Conservation (phyloP, 2,329 filamentous ascomycete genomes). For the Plectosphaerella sp. region DNA sequence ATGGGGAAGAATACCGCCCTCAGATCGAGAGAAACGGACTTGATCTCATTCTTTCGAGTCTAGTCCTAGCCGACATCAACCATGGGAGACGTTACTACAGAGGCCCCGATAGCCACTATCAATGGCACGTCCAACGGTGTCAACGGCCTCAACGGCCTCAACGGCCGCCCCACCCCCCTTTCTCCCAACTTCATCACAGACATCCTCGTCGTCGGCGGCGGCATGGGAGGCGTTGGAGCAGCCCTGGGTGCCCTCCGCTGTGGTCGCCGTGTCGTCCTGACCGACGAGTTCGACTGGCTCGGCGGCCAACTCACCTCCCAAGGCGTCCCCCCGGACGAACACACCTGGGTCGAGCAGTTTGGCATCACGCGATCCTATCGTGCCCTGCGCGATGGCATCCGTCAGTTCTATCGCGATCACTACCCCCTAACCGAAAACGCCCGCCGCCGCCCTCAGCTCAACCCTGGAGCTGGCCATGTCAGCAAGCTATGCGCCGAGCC, state of each 20-base stretch:
- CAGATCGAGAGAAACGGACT: too few relatives aligned
- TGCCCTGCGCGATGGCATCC: slow-evolving; percentile 15
- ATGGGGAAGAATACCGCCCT: too few relatives aligned
- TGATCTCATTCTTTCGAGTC: too few relatives aligned
- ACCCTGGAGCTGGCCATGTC: slow-evolving; percentile 20
- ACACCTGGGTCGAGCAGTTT: slow-evolving; percentile 22
- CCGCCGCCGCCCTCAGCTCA: slow-evolving; percentile 16
- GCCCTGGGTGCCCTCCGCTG: slow-evolving; percentile 18
- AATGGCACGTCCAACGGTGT: background rate
- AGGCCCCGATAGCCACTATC: background rate
- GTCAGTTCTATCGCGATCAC: slow-evolving; percentile 19
- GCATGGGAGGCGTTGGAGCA: slow-evolving; percentile 20
- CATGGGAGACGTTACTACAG: too few relatives aligned
- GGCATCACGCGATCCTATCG: slow-evolving; percentile 20
- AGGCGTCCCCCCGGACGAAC: slow-evolving; percentile 21
- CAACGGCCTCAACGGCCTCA: background rate
- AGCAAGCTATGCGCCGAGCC: slow-evolving; percentile 22
- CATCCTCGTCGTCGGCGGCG: slow-evolving; percentile 17
- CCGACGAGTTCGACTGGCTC: slow-evolving; percentile 22
- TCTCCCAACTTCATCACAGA: slow-evolving; percentile 14
- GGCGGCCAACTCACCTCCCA: slow-evolving; percentile 21
- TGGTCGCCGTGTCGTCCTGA: slow-evolving; percentile 17
- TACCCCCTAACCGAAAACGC: slow-evolving; percentile 19
- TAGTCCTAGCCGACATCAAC: too few relatives aligned
- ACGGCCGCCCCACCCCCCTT: background rate